Evolutionary conservation across 2,329 filamentous ascomycete species (phyloP).

Genomic region (Podosphaera leucotricha): DNA sequence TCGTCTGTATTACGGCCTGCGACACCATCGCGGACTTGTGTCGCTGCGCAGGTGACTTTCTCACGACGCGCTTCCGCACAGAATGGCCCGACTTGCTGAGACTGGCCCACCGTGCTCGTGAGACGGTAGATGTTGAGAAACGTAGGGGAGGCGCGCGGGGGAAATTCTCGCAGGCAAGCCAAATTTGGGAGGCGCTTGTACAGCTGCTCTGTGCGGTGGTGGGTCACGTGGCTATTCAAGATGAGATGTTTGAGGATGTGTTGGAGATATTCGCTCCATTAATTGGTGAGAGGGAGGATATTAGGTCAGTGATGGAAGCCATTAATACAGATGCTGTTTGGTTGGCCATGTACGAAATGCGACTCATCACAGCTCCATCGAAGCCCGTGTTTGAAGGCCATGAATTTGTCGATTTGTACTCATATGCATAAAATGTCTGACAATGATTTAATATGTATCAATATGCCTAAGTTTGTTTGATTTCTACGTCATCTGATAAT

Average conservation of each 20-base stretch:
- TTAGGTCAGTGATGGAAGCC: slow-evolving; percentile 32
- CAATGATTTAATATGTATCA: too few relatives aligned
- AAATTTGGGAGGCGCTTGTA: slow-evolving; percentile 40
- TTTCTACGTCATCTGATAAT: too few relatives aligned
- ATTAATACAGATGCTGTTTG: slow-evolving; percentile 58
- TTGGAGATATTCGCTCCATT: slow-evolving; percentile 34
- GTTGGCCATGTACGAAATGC: slow-evolving; percentile 24
- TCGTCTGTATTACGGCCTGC: slow-evolving; percentile 47
- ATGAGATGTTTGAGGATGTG: slow-evolving; percentile 48
- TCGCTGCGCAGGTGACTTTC: slow-evolving; percentile 53
- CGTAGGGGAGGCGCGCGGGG: slow-evolving; percentile 22
- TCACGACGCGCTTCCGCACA: slow-evolving; percentile 48
- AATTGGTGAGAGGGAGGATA: slow-evolving; percentile 22
- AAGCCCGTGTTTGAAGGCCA: slow-evolving; percentile 22
- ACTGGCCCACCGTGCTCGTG: slow-evolving; percentile 22
- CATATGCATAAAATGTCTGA: too few relatives aligned
- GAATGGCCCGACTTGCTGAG: slow-evolving; percentile 40
- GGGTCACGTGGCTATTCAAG: slow-evolving; percentile 36
- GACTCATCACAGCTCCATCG: slow-evolving; percentile 15
- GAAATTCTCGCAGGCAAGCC: slow-evolving; percentile 34
- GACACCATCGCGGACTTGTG: slow-evolving; percentile 47
- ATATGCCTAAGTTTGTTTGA: too few relatives aligned
- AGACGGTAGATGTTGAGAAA: slow-evolving; percentile 18
- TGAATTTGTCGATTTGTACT: slow-evolving; percentile 10
- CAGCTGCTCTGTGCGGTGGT: slow-evolving; percentile 36